A percentile compares a stretch with the other conserved stretches of the same genome.
phyloP scores from a whole-genome alignment of 176 grass and related monocot genomes.

The Juncus effusus region DNA sequence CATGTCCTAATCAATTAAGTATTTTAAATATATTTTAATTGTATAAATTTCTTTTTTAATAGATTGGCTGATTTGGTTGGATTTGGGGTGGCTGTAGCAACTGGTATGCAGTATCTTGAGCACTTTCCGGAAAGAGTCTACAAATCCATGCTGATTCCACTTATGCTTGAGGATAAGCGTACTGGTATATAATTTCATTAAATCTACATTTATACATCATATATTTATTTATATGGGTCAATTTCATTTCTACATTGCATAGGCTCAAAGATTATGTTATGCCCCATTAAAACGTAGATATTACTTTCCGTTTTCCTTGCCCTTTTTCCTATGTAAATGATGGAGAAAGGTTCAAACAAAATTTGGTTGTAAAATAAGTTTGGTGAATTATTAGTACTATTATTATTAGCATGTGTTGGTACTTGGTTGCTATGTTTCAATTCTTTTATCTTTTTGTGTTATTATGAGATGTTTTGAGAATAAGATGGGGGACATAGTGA shows the following conservation, averaged over 20 bases:
- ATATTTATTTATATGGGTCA: constrained; percentile 1
- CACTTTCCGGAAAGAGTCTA: constrained; percentile 81
- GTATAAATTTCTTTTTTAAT: constrained; percentile 26
- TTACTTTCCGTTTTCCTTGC: not conserved
- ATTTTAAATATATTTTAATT: not conserved
- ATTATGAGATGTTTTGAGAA: too few relatives aligned
- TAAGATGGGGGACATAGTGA: too few relatives aligned
- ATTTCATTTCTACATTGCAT: not conserved
- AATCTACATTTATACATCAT: not conserved
- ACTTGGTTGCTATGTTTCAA: not conserved
- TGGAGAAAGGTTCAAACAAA: too few relatives aligned
- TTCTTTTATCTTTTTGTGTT: constrained; percentile 16
- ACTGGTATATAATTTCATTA: constrained; percentile 40
- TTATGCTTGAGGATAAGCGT: constrained; percentile 88
- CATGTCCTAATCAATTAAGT: too few relatives aligned
- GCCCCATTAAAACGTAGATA: not conserved
- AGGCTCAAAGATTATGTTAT: not conserved
- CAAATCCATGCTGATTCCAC: constrained; percentile 76
- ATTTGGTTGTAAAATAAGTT: too few relatives aligned
- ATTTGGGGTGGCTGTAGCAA: constrained; percentile 74
- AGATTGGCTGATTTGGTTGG: constrained; percentile 86
- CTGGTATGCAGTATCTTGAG: constrained; percentile 77
- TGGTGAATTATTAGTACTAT: too few relatives aligned
- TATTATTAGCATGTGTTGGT: too few relatives aligned
- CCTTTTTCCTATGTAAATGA: too few relatives aligned